Base-by-base conservation (phyloP, 2,329 filamentous ascomycete genomes). In the Aureobasidium sp. region DNA sequence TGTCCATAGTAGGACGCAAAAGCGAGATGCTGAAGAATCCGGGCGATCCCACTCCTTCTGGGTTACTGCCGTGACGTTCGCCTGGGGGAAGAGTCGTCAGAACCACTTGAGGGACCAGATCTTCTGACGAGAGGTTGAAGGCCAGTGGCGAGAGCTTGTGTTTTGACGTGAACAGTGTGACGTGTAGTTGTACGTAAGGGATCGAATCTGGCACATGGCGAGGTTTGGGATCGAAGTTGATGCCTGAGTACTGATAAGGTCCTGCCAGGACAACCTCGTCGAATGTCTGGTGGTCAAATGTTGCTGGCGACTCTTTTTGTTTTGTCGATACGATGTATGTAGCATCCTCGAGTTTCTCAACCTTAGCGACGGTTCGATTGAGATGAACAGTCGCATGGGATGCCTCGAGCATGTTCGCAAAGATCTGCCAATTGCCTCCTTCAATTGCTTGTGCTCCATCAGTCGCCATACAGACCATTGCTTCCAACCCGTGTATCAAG, bases 371-470 rank as follows among this genome's bases (percentile, higher is more conserved):
- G 0, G 83, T 79, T 0, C 87, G 89, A 67, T 92, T 88, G 29
- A 89, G 77, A 42, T 78, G 76, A 5, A 92, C 66, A 0, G 78
- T 74, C 0, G 89, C 85, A 3, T 80, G 76, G 1, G 90, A 87
- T 0, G 78, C 76, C 41, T 82, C 79, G 1, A 93, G 77, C 88
- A 97, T 95, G 48, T 81, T 77, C n/a, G 87, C 81, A 70, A 99
- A 99, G 60, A 99, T 96, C 68, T 85, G 86, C 91, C 92, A 97
- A 73, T 97, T 99, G 1, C 94, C 94, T 7, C 91, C 91, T 14
- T 83, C 75, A 1, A 97, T 82, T 25, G 88, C 80, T 71, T 91
- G 84, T 0, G 92, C 90, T 7, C 91, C 91, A 58, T 93, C 87
- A 0, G 91, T 89, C 2, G 92, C 89, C 85, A 97, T 90, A 45